Evolutionary conservation across 75 land plant genomes (phyloP), one percentile per base, ranked within the genome.

Genomic region (Sequoiadendron giganteum): DNA sequence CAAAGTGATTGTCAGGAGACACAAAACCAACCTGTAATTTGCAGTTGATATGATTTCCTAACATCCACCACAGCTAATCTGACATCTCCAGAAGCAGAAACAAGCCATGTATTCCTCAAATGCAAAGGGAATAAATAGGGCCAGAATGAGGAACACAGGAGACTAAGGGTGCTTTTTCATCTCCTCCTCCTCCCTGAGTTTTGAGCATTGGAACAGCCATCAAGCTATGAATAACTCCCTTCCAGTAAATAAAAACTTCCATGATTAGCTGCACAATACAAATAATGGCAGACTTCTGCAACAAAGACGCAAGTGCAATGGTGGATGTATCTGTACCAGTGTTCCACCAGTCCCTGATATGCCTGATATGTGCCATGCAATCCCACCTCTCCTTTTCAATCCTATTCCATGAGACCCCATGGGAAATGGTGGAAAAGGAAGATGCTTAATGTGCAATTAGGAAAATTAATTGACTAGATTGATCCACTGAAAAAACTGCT

Each of bases 81-180:
- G 18, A 89, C 93, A 83, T 92, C 93, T 3, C 83, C 88, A 13
- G 93, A 90, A 18, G 91, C 88, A 49, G 93, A 88, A 58, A 90
- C 88, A 54, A 92, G 88, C 91, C 91, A 92, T 3, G 91, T 88
- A 83, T 36, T 90, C 93, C 56, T 92, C 93, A 83, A 92, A 90
- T 21, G 90, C 93, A 78, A 78, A 92, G 83, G 18, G 87, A 88
- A 88, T 88, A 70, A 28, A 92, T 86, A 34, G 92, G 86, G 16
- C 88, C 86, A 19, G 87, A 85, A 43, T 92, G 93, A 77, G 89
- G 89, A 61, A 81, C 81, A 90, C 89, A 92, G 47, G 54, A 75
- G 18, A 88, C 88, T 30, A 25, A 25, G 30, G 28, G 9, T 65
- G 70, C 28, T 5, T 65, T 65, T 25, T 65, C n/a, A 6, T 65